Percentiles rank a stretch among this genome's conserved stretches.
Evolutionary conservation across 345 rosid species (phyloP).

Genomic region (Gossypium longicalyx): DNA sequence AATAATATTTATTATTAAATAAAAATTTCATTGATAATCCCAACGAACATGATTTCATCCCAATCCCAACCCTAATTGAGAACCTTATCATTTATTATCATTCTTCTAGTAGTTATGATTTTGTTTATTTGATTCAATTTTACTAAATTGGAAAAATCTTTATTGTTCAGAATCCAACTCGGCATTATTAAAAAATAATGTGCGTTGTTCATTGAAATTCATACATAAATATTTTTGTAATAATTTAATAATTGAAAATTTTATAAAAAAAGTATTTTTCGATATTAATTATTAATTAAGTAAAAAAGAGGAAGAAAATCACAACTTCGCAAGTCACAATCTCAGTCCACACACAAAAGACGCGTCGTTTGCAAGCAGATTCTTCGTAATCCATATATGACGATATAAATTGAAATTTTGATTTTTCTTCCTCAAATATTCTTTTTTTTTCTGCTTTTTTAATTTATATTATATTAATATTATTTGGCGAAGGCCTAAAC

Average conservation of each 20-base stretch:
- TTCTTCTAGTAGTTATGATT: neutral
- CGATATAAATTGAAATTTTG: neutral
- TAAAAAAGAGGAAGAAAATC: neutral
- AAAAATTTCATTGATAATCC: neutral
- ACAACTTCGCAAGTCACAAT: neutral
- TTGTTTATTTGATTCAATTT: too few species aligned
- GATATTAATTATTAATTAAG: neutral
- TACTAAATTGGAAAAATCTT: too few species aligned
- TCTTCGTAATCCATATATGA: neutral
- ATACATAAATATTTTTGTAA: too few species aligned
- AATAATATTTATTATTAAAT: too few species aligned
- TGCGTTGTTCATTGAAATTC: too few species aligned
- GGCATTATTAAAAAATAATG: too few species aligned
- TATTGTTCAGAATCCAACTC: too few species aligned
- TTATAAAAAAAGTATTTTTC: too few species aligned
- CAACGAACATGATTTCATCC: neutral
- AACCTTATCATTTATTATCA: neutral
- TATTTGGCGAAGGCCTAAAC: neutral
- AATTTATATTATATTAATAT: neutral
- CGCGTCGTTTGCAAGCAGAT: conserved; percentile 14
- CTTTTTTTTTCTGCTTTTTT: neutral
- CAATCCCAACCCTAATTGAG: neutral
- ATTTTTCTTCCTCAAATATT: neutral
- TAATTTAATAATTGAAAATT: neutral
- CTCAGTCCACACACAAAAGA: neutral